phyloP scores from a whole-genome alignment of 1,284 basidiomycete species.

The Heterobasidion irregulare region DNA sequence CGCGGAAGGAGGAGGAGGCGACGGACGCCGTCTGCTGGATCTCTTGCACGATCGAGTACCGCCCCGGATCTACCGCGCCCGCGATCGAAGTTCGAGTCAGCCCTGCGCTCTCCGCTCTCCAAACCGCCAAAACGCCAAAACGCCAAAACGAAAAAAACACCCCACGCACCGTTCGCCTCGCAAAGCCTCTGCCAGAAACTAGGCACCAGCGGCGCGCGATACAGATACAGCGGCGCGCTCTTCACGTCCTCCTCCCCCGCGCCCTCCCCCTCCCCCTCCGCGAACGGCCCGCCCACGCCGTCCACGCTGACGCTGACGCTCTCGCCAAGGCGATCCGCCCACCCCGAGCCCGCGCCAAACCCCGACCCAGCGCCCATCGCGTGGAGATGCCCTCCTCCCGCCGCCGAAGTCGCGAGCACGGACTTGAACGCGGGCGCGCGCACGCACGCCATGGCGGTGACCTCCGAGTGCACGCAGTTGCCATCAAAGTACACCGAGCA shows the following conservation, averaged over 20 bases:
- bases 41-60: constrained; percentile 47
- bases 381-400: too few relatives aligned
- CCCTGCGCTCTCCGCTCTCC: too few relatives aligned
- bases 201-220: constrained; percentile 51
- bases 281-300: too few relatives aligned
- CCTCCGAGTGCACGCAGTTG: constrained; percentile 40
- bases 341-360: too few relatives aligned
- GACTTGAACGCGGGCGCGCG: not conserved
- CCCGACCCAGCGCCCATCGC: too few relatives aligned
- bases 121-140: too few relatives aligned
- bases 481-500: constrained; percentile 48
- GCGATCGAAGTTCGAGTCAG: too few relatives aligned
- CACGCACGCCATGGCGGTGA: constrained; percentile 25
- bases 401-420: too few relatives aligned
- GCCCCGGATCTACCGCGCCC: constrained; percentile 58
- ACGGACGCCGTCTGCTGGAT: constrained; percentile 27
- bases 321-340: too few relatives aligned
- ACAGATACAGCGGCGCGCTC: constrained; percentile 33
- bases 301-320: too few relatives aligned
- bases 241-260: constrained; percentile 14
- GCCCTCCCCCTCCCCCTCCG: constrained; percentile 15
- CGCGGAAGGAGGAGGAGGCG: not conserved
- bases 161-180: constrained; percentile 36
- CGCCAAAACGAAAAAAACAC: too few relatives aligned
- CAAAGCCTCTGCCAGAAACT: constrained; percentile 51